Evolutionary conservation across 73 alveolate species (phyloP), one percentile per base, ranked within the genome.

Genomic region (Stentor coeruleus): DNA sequence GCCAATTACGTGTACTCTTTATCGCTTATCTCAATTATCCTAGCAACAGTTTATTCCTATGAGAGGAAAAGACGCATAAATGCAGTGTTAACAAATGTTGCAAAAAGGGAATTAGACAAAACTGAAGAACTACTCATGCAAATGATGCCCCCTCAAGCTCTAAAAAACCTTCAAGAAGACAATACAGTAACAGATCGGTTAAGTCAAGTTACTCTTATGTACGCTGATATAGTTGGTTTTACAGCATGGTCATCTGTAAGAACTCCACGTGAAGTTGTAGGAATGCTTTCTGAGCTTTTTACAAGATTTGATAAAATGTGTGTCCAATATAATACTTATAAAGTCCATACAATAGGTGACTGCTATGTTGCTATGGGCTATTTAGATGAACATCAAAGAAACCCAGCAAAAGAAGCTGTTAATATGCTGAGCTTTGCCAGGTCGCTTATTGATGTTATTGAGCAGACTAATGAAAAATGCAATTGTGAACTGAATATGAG

Each of bases 181-280:
- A 85, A 90, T 6, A 76, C 82, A 59, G 95, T 89, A 74, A 92
- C 91, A 4, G 99, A 97, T 77, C 91, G 91, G 4, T 83, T 94
- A 28, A 97, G 90, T 28, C 92, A 89, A 75, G 99, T 94, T 35
- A 95, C 99, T 33, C 84, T 97, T 77, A 90, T 97, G 35, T 97
- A 91, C 74, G 97, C 99, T 55, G 99, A 97, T 90, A 93, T 93
- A 11, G 97, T 93, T 4, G 82, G 93, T 4, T 93, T 89, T 40
- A 93, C 98, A 14, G 85, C 88, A 42, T 93, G 87, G 79, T 94
- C 97, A 6, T 88, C 93, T 40, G 35, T 83, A 40, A 94, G 90
- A 59, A 85, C 94, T 59, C 99, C 99, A 3, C 91, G 89, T 74
- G 97, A 95, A 79, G 99, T 97, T 0, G 98, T 97, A 14, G 87